Evolutionary conservation across 495 filamentous ascomycete species (phyloP), one percentile per base, ranked within the genome.

Genomic region (Trichoderma erinaceum): DNA sequence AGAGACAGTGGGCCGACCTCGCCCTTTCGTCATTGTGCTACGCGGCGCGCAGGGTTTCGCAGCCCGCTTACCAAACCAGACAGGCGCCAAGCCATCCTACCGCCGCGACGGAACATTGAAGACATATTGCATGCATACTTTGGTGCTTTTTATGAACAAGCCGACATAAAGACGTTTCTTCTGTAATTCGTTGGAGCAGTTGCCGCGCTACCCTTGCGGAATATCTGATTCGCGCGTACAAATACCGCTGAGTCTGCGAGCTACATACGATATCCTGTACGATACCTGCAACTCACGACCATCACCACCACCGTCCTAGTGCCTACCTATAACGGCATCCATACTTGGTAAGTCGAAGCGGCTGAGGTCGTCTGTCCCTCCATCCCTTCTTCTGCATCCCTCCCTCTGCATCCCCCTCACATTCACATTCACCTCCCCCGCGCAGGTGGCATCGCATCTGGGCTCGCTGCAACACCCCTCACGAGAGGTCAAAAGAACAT

Each of bases 1-100:
- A 6, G 56, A 25, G 56, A 61, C n/a, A 10, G 56, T 61, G 56
- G 56, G 56, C 56, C 56, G n/a, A n/a, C 43, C 56, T 61, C 48
- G n/a, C 48, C 56, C 56, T 61, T 27, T 61, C 56, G 56, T 61
- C 56, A 61, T 61, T 61, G 56, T 61, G 56, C 56, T 13, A 61
- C 56, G 56, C 56, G 56, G 56, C 56, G 27, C 56, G 56, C 56
- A 61, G 56, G 56, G 56, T 61, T 61, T 61, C 15, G 56, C 56
- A 61, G 56, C 56, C 56, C 23, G 56, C 56, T 32, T 29, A 32
- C 56, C 56, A 18, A 32, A 61, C 23, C 56, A 13, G 56, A 61
- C 56, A 12, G 5, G 10, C 23, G 15, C 56, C 15, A 61, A 21
- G 27, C 56, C 56, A 61, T 61, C 56, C 56, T 61, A 32, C 56